Conservation (phyloP, 805 yeast species). For the Barnettozyma pratensis region DNA sequence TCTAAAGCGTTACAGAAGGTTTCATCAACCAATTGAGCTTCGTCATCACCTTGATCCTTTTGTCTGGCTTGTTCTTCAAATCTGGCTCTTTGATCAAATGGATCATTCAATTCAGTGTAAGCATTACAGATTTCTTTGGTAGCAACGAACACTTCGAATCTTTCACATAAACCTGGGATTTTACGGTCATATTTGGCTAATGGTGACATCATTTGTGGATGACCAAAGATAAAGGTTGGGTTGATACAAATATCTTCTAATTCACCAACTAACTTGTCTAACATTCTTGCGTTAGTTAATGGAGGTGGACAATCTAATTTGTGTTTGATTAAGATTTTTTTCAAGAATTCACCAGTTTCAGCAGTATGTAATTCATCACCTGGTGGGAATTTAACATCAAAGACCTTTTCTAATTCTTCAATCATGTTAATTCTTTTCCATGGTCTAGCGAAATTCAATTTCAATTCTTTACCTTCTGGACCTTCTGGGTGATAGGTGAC, state of each 20-base stretch:
- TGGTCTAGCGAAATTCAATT: slow-evolving; percentile 88
- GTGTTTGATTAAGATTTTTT: slow-evolving; percentile 68
- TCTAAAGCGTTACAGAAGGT: slow-evolving; percentile 96
- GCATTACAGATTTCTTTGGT: slow-evolving; percentile 98
- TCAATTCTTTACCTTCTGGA: slow-evolving; percentile 72
- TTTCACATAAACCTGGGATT: slow-evolving; percentile 92
- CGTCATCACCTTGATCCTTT: slow-evolving; percentile 98
- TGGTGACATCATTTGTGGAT: slow-evolving; percentile 99
- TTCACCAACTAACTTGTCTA: slow-evolving; percentile 96
- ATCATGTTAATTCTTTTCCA: slow-evolving; percentile 99
- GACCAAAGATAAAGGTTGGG: slow-evolving; percentile 98
- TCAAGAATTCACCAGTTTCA: slow-evolving; percentile 89
- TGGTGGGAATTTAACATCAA: slow-evolving; percentile 87
- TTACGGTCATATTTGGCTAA: slow-evolving; percentile 94
- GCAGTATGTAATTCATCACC: slow-evolving; percentile 92
- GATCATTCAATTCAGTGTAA: slow-evolving; percentile 97
- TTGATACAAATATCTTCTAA: slow-evolving; percentile 90
- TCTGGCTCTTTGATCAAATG: slow-evolving; percentile 95
- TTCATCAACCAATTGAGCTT: slow-evolving; percentile 95
- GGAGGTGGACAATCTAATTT: slow-evolving; percentile 87
- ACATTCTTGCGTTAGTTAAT: slow-evolving; percentile 96
- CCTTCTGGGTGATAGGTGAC: slow-evolving; percentile 91
- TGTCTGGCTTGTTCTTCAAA: slow-evolving; percentile 99
- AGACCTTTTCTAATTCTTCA: slow-evolving; percentile 85
- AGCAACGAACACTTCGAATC: slow-evolving; percentile 97